Conservation (phyloP, 1,284 basidiomycete species). For the Anthracocystis panici-leucophaei region DNA sequence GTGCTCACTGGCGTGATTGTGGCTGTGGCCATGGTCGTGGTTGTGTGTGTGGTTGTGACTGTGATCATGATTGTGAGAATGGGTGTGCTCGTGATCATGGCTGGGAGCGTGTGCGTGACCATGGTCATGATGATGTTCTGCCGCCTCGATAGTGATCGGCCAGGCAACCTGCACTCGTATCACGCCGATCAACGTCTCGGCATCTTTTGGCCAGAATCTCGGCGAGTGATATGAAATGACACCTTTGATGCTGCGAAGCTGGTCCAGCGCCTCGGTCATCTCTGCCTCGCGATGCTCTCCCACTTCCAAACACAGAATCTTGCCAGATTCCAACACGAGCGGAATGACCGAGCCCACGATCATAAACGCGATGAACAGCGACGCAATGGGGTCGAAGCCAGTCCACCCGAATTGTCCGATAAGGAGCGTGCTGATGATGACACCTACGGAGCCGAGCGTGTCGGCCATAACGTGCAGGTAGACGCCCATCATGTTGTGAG, state of each 20-base stretch:
- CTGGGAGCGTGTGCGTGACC: conserved; percentile 6
- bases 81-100: conserved; percentile 2
- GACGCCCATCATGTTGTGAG: conserved; percentile 99
- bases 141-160: conserved; percentile 70
- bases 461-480: conserved; percentile 78
- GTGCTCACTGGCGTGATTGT: conserved; percentile 54
- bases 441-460: conserved; percentile 87
- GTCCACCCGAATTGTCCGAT: conserved; percentile 99
- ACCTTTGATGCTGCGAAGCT: conserved; percentile 79
- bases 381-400: conserved; percentile 97
- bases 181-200: conserved; percentile 84
- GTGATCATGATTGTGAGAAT: conserved; percentile 62
- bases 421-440: conserved; percentile 94
- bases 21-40: conserved; percentile 71
- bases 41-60: conserved; percentile 74
- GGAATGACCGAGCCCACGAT: conserved; percentile 96
- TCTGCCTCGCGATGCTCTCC: conserved; percentile 76
- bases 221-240: conserved; percentile 83
- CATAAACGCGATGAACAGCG: conserved; percentile 92
- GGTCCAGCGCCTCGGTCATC: conserved; percentile 80
- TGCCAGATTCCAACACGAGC: conserved; percentile 91
- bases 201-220: conserved; percentile 96
- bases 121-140: background rate
- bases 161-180: conserved; percentile 73
- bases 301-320: conserved; percentile 87